These are phyloP conservation scores for Oldenlandia corymbosa DNA, from an alignment of 257 asterid genomes.

Conservation along the genomic window DNA sequence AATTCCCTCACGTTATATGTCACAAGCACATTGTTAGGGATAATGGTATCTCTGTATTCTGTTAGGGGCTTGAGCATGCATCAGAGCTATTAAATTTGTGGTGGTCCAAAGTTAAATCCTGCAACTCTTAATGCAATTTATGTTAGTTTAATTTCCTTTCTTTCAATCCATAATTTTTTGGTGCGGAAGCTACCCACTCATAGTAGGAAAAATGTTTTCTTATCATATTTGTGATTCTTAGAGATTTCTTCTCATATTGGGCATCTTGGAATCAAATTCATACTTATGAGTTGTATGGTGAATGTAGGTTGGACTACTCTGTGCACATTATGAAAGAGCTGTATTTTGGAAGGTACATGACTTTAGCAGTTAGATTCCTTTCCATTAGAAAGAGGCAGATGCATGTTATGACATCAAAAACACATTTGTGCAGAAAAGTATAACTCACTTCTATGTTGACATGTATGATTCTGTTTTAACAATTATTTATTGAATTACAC, in stretches of 20 bases:
- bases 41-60: slow-evolving; percentile 36
- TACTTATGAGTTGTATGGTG: slow-evolving; percentile 3
- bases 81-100: not conserved
- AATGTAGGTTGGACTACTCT: slow-evolving; percentile 63
- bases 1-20: slow-evolving; percentile 43
- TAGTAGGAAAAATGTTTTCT: not conserved
- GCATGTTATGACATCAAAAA: too few relatives aligned
- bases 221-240: not conserved
- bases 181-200: too few relatives aligned
- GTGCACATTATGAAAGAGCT: slow-evolving; percentile 57
- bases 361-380: not conserved
- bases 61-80: not conserved
- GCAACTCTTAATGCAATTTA: not conserved
- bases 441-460: too few relatives aligned
- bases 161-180: too few relatives aligned
- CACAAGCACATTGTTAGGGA: slow-evolving; percentile 67
- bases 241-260: not conserved
- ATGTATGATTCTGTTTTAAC: too few relatives aligned
- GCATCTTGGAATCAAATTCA: not conserved
- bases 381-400: too few relatives aligned
- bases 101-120: not conserved
- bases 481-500: slow-evolving; percentile 14
- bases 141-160: not conserved
- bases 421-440: too few relatives aligned
- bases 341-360: slow-evolving; percentile 50